Base-by-base conservation (phyloP, 331 rosid species). In the Erythrophleum ivorense region DNA sequence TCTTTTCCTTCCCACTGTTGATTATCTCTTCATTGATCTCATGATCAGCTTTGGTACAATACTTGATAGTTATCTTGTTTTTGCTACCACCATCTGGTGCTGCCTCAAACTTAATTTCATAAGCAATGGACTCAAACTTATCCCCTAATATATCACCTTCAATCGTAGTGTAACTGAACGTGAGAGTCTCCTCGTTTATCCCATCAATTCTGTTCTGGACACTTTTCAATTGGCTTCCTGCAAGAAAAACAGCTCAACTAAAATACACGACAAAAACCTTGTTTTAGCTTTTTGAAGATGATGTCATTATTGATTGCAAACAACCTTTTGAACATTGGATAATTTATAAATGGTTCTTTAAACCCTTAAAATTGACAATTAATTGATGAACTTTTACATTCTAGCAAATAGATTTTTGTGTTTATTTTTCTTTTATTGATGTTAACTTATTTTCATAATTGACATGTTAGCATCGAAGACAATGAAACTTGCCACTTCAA, bases 131-230 rank as follows among this genome's bases (percentile, higher is more conserved):
- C 59, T 85, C 88, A n/a, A 87, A 73, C 84, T 71, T 71, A 40
- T 80, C 91, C 68, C 12, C 71, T 43, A 87, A 82, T 34, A 72
- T 60, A 31, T 85, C 90, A 9, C 92, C 92, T 75, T 84, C 87
- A 21, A 87, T 78, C 63, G 79, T 55, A 16, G 87, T 82, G 87
- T 85, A 84, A 1, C 10, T 76, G 73, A 86, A 88, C 1, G 75
- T 79, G 6, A 66, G 76, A 11, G 59, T 81, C 48, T 88, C 88
- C 57, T 80, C 80, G 48, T 88, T 83, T n/a, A 84, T 45, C 59
- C 64, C 80, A 38, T 88, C 85, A 48, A 90, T 45, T n/a, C 71
- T 48, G 73, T 84, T 65, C 71, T 76, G 78, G n/a, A 84, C 41
- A 15, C 50, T 77, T 5, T 18, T 65, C 46, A 67, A 29, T n/a